phyloP scores from a whole-genome alignment of 2,329 filamentous ascomycete species.

The Hypomyces perniciosus region DNA sequence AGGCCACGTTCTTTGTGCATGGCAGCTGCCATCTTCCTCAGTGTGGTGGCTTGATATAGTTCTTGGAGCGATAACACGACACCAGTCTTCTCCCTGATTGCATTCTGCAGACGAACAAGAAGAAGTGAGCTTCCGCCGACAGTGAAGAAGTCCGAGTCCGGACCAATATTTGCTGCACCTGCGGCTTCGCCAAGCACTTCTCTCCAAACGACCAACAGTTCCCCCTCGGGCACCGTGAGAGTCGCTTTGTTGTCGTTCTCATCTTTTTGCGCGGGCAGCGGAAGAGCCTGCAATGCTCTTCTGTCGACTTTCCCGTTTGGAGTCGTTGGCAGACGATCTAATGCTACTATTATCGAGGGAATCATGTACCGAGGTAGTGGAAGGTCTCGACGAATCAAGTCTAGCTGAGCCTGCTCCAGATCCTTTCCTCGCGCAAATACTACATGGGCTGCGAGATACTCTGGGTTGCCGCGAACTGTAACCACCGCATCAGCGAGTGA shows the following conservation, averaged over 20 bases:
- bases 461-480: conserved; percentile 13
- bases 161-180: too few relatives aligned
- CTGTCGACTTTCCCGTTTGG: conserved; percentile 26
- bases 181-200: background rate
- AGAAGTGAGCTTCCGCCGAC: conserved; percentile 36
- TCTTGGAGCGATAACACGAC: too few relatives aligned
- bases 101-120: conserved; percentile 29
- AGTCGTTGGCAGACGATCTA: conserved; percentile 24
- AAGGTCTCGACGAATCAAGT: conserved; percentile 11
- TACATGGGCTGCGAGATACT: conserved; percentile 24
- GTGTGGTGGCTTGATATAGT: conserved; percentile 23
- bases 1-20: conserved; percentile 16
- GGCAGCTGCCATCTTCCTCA: conserved; percentile 33
- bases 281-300: conserved; percentile 16
- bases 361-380: conserved; percentile 29
- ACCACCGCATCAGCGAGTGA: conserved; percentile 19
- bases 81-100: conserved; percentile 20
- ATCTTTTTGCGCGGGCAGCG: conserved; percentile 13
- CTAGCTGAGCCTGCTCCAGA: background rate
- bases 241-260: background rate
- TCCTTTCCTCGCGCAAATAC: conserved; percentile 10
- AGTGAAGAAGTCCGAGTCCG: conserved; percentile 28
- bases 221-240: background rate
- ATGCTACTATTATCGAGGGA: conserved; percentile 21
- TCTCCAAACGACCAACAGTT: background rate